Evolutionary conservation across 768 basidiomycete species (phyloP).

Genomic region (Podaxis pistillaris): DNA sequence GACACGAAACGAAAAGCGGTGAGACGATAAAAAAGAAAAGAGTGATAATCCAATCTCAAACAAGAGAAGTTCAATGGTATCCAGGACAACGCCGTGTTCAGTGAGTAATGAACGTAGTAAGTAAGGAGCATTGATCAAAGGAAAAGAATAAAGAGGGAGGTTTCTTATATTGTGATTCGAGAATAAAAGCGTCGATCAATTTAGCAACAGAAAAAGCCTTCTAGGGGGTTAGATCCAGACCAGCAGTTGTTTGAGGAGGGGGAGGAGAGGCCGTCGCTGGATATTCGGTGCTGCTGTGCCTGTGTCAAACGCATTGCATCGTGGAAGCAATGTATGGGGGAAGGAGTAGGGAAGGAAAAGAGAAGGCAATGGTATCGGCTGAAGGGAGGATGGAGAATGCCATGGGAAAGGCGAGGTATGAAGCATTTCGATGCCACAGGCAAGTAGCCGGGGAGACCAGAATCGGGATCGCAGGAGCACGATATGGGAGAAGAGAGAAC

Average conservation of each 20-base stretch:
- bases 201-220: not conserved
- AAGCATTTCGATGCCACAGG: not conserved
- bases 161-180: not conserved
- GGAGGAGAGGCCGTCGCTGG: not conserved
- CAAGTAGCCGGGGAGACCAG: not conserved
- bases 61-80: slow-evolving; percentile 1
- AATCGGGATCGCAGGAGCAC: not conserved
- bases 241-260: not conserved
- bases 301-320: not conserved
- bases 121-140: not conserved
- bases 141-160: slow-evolving; percentile 1
- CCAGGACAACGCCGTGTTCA: slow-evolving; percentile 8
- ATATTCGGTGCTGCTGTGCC: too few relatives aligned
- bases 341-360: not conserved
- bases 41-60: not conserved
- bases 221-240: not conserved
- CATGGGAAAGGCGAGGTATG: not conserved
- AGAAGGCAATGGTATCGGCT: not conserved
- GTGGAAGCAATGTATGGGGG: not conserved
- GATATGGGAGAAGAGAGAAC: not conserved
- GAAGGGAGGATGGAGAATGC: not conserved
- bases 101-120: slow-evolving; percentile 7
- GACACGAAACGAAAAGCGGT: not conserved
- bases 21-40: not conserved
- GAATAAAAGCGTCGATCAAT: not conserved